Percentiles rank a stretch among this genome's conserved stretches.
phyloP scores from a whole-genome alignment of 192 early-diverging fungal genomes.

The Rhizophagus clarus region DNA sequence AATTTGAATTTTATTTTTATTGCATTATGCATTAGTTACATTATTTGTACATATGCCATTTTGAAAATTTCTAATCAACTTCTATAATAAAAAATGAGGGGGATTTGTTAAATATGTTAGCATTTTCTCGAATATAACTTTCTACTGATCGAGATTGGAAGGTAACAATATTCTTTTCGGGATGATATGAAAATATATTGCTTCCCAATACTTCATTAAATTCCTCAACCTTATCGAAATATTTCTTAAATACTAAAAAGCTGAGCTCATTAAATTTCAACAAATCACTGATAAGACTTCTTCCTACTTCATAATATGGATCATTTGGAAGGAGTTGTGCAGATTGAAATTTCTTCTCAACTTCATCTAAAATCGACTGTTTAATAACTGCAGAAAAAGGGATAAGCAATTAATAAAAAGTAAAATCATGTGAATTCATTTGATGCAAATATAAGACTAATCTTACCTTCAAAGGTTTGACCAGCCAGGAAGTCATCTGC shows the following conservation, averaged over 20 bases:
- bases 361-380: background rate
- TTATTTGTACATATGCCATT: too few relatives aligned
- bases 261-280: background rate
- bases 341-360: background rate
- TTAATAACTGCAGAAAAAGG: background rate
- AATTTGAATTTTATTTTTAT: too few relatives aligned
- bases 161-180: too few relatives aligned
- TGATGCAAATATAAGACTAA: background rate
- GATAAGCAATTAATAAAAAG: background rate
- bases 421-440: too few relatives aligned
- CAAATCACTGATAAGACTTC: background rate
- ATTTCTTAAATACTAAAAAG: slow-evolving; percentile 10
- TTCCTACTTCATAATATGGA: slow-evolving; percentile 18
- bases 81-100: too few relatives aligned
- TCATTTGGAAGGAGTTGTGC: background rate
- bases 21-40: too few relatives aligned
- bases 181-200: too few relatives aligned
- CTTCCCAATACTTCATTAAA: background rate
- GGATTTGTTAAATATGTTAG: too few relatives aligned
- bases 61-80: too few relatives aligned
- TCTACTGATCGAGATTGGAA: too few relatives aligned
- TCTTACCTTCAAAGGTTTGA: background rate
- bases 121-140: background rate
- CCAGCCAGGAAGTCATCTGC: background rate
- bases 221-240: background rate